Percentiles rank a stretch among this genome's conserved stretches.
These are phyloP conservation scores for Solanum chiquidenum DNA, from an alignment of 257 asterid species.

Conservation along the genomic window DNA sequence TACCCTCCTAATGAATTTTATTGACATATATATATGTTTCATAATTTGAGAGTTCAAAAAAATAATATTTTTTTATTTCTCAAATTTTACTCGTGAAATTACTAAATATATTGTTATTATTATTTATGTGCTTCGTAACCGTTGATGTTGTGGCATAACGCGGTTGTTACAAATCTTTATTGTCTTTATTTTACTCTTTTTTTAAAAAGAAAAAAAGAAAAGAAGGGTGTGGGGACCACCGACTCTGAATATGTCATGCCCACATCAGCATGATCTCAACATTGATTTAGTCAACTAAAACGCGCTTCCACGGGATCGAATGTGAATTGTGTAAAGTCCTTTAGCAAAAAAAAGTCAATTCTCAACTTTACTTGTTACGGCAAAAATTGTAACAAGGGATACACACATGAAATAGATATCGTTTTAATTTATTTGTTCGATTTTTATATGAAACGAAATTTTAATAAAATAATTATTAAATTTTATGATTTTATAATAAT, in stretches of 20 bases:
- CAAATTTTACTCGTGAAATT: too few relatives aligned
- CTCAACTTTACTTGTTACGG: not conserved
- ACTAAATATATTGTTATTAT: not conserved
- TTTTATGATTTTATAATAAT: too few relatives aligned
- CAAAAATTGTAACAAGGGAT: not conserved
- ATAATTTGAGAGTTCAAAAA: too few relatives aligned
- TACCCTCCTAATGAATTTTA: too few relatives aligned
- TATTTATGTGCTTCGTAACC: not conserved
- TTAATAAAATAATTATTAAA: too few relatives aligned
- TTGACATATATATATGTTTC: too few relatives aligned
- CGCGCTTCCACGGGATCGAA: not conserved
- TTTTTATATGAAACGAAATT: too few relatives aligned
- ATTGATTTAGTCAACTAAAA: not conserved
- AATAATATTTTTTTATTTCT: too few relatives aligned
- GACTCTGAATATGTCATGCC: not conserved
- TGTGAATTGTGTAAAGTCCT: not conserved
- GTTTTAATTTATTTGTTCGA: too few relatives aligned
- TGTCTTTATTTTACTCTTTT: not conserved
- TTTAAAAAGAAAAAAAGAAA: not conserved
- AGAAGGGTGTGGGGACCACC: not conserved
- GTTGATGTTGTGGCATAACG: not conserved
- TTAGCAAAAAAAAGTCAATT: not conserved
- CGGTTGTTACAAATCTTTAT: not conserved
- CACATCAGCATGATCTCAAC: not conserved
- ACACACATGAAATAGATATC: not conserved